These are phyloP conservation scores for Rhizopogon vinicolor DNA, from an alignment of 768 basidiomycete species.

Conservation along the genomic window DNA sequence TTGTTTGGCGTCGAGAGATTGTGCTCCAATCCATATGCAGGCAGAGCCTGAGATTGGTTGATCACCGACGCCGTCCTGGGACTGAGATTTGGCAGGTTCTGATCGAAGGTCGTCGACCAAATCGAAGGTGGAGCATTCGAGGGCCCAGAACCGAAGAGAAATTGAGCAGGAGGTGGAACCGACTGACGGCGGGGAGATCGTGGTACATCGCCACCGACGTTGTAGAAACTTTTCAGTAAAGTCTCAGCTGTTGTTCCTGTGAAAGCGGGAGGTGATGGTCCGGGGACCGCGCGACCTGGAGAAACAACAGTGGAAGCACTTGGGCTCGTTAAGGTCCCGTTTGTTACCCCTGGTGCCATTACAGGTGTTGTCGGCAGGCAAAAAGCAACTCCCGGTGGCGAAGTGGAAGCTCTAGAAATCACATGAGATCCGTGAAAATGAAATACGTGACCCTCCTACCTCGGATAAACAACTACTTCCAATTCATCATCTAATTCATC, in stretches of 20 bases:
- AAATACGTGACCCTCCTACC: conserved; percentile 30
- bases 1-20: conserved; percentile 9
- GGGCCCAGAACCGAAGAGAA: conserved; percentile 48
- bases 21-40: conserved; percentile 2
- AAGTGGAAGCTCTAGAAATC: conserved; percentile 13
- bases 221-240: conserved; percentile 44
- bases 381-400: conserved; percentile 10
- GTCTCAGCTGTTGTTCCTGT: conserved; percentile 60
- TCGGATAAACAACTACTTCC: conserved; percentile 69
- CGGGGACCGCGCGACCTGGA: conserved; percentile 24
- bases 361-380: conserved; percentile 18
- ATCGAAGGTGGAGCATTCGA: conserved; percentile 51
- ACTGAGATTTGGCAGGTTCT: conserved; percentile 19
- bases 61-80: background rate
- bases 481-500: conserved; percentile 52
- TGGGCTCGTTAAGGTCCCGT: conserved; percentile 1
- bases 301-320: conserved; percentile 1
- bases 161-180: conserved; percentile 32
- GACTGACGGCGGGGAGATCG: conserved; percentile 10
- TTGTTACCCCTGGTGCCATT: background rate
- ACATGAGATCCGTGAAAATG: conserved; percentile 2
- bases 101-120: conserved; percentile 60
- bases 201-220: conserved; percentile 10
- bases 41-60: background rate
- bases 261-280: conserved; percentile 12